phyloP scores from a whole-genome alignment of 768 basidiomycete genomes.

The Xanthoconium stramineum region DNA sequence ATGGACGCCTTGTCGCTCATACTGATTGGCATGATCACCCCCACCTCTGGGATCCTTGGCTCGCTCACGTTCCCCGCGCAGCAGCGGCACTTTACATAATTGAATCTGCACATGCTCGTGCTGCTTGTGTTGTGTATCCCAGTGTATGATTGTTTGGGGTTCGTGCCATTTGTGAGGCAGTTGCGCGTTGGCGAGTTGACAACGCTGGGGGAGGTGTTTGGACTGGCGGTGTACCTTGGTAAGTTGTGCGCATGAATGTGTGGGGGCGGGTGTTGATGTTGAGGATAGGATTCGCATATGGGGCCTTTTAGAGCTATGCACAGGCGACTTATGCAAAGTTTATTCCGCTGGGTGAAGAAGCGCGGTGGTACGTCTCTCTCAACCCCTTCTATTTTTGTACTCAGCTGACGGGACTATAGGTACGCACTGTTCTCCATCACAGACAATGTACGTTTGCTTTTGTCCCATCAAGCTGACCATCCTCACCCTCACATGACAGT shows the following conservation, averaged over 20 bases:
- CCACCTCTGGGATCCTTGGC: constrained; percentile 74
- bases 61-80: constrained; percentile 78
- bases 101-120: constrained; percentile 66
- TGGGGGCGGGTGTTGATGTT: not conserved
- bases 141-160: constrained; percentile 79
- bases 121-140: constrained; percentile 65
- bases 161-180: constrained; percentile 53
- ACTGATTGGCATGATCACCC: constrained; percentile 75
- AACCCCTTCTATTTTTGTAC: not conserved
- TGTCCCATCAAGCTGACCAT: not conserved
- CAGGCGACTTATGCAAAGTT: constrained; percentile 84
- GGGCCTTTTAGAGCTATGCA: constrained; percentile 89
- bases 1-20: constrained; percentile 79
- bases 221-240: constrained; percentile 81
- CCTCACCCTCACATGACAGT: no score
- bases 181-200: constrained; percentile 68
- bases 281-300: constrained; percentile 62
- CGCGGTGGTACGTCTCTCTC: constrained; percentile 61
- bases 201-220: constrained; percentile 82
- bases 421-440: constrained; percentile 87
- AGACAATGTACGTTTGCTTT: constrained; percentile 72
- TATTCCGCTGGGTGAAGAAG: constrained; percentile 85
- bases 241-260: not conserved
- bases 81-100: constrained; percentile 61
- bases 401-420: constrained; percentile 24